phyloP scores from a whole-genome alignment of 2,329 filamentous ascomycete species.

The Diplodia sapinea region DNA sequence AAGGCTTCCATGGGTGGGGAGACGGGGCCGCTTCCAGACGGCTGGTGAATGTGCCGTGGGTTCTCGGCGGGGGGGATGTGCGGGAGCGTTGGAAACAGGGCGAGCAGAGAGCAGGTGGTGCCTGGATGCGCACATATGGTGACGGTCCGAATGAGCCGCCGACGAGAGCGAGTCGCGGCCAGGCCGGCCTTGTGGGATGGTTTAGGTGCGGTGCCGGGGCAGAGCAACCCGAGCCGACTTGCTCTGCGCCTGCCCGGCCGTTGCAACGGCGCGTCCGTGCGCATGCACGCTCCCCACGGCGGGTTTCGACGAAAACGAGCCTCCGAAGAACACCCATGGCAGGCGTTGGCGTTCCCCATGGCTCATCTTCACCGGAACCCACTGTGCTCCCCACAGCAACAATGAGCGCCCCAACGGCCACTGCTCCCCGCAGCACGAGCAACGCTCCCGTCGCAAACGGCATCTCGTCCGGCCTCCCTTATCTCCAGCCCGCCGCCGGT shows the following conservation, averaged over 20 bases:
- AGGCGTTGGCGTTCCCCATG: too few relatives aligned
- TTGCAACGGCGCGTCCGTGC: conserved; percentile 10
- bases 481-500: background rate
- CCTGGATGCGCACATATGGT: conserved; percentile 19
- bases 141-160: background rate
- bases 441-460: background rate
- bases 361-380: too few relatives aligned
- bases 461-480: conserved; percentile 16
- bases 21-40: conserved; percentile 23
- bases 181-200: background rate
- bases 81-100: background rate
- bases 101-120: conserved; percentile 2
- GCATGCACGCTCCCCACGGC: background rate
- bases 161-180: background rate
- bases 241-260: background rate
- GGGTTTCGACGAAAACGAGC: too few relatives aligned
- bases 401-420: background rate
- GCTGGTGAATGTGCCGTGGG: background rate
- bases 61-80: conserved; percentile 6
- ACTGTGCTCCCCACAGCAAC: background rate
- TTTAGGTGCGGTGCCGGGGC: background rate
- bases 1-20: conserved; percentile 19
- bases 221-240: conserved; percentile 1
- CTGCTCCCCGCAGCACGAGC: background rate
- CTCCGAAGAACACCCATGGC: too few relatives aligned